Evolutionary conservation across 2,329 filamentous ascomycete genomes (phyloP), one percentile per base, ranked within the genome.

Genomic region (Trichoderma atroviride): DNA sequence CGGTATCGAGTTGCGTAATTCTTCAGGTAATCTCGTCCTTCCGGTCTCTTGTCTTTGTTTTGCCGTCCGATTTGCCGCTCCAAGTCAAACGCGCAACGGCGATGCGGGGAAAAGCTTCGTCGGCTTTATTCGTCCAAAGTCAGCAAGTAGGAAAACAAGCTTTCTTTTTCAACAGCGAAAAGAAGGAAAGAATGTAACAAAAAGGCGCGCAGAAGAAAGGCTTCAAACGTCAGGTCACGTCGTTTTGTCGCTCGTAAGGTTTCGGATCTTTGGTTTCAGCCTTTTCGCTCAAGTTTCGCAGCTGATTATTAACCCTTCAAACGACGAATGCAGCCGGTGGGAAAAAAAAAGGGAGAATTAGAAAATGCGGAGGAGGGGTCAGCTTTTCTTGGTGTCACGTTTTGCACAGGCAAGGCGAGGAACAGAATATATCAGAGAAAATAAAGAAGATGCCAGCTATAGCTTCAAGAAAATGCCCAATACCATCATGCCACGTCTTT

Each of bases 401-500:
- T 43, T 50, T 22, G n/a, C 27, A 33, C 13, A 29, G 33, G 4
- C 33, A 35, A 14, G 33, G 33, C 11, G 33, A 35, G 11, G 33
- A 35, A 35, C 33, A 35, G 4, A 31, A n/a, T 29, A 27, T 31
- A 64, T 4, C 19, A 22, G n/a, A 40, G 7, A 24, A 11, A 6
- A 29, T 10, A 22, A 14, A 55, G 5, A 64, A 55, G 50, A 55
- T 55, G 61, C 61, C 61, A 64, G 47, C 61, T 64, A 35, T 55
- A 16, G 24, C 22, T 56, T 52, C n/a, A 7, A 43, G 19, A 13
- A 40, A 31, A 29, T 4, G 5, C 10, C 61, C 19, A 22, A 16
- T 24, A 64, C 43, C 61, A 55, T 64, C 61, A 31, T 33, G 61
- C 50, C 61, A 64, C 61, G 61, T 64, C n/a, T 55, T 55, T 19